Evolutionary conservation across 192 early-diverging fungal genomes (phyloP).

Genomic region (Gamsiella multidivaricata): DNA sequence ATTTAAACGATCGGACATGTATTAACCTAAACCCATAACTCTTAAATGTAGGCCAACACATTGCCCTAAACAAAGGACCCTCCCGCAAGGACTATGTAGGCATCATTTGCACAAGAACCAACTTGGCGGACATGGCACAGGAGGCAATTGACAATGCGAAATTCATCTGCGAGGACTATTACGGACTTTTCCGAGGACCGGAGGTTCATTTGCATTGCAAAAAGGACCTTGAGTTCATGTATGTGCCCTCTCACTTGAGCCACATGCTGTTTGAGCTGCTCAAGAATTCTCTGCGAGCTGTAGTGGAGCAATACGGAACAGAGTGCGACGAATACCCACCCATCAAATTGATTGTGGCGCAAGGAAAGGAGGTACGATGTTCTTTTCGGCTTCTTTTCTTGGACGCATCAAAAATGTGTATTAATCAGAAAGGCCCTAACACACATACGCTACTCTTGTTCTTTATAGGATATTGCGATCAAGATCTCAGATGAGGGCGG

Average conservation of each 20-base stretch:
- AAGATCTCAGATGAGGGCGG: slow-evolving; percentile 97
- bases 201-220: slow-evolving; percentile 81
- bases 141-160: slow-evolving; percentile 93
- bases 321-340: slow-evolving; percentile 89
- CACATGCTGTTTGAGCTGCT: slow-evolving; percentile 98
- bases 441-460: background rate
- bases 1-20: background rate
- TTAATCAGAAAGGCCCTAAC: background rate
- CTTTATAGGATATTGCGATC: slow-evolving; percentile 88
- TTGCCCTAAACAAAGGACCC: slow-evolving; percentile 73
- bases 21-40: background rate
- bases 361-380: slow-evolving; percentile 74
- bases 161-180: slow-evolving; percentile 91
- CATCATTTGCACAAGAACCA: slow-evolving; percentile 93
- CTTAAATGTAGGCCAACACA: slow-evolving; percentile 71
- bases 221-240: slow-evolving; percentile 91
- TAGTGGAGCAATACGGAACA: slow-evolving; percentile 89
- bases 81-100: slow-evolving; percentile 86
- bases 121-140: slow-evolving; percentile 80
- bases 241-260: slow-evolving; percentile 94
- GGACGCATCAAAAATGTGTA: background rate
- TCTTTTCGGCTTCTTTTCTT: background rate
- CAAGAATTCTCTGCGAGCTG: slow-evolving; percentile 95
- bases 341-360: slow-evolving; percentile 93
- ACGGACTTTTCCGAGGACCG: slow-evolving; percentile 84